These are phyloP conservation scores for Somion occarium DNA, from an alignment of 1,284 basidiomycete genomes.

Conservation along the genomic window DNA sequence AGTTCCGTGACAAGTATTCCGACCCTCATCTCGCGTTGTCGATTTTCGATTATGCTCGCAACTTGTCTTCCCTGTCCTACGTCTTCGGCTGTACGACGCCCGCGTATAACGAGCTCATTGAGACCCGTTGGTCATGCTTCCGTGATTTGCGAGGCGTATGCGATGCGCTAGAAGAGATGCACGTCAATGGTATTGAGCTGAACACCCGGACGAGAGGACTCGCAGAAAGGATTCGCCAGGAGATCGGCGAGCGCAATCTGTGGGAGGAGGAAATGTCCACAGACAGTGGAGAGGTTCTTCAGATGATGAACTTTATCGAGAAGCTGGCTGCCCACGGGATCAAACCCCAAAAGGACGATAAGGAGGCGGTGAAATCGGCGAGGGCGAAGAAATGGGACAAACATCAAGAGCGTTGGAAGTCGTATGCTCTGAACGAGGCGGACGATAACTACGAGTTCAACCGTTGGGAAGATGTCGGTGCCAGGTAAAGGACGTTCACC, in stretches of 20 bases:
- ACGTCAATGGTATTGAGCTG: constrained; percentile 64
- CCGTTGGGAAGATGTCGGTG: constrained; percentile 16
- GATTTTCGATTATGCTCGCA: constrained; percentile 74
- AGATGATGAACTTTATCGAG: constrained; percentile 35
- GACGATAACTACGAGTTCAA: constrained; percentile 19
- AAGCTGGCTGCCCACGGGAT: constrained; percentile 21
- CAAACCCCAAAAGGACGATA: neutral
- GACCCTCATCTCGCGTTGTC: constrained; percentile 82
- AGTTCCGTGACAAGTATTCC: constrained; percentile 70
- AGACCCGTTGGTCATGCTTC: constrained; percentile 78
- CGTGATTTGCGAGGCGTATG: constrained; percentile 72
- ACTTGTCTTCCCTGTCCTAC: constrained; percentile 71
- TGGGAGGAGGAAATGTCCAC: constrained; percentile 45
- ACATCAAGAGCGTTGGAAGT: constrained; percentile 21
- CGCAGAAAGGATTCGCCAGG: constrained; percentile 62
- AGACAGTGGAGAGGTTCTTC: constrained; percentile 38
- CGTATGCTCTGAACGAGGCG: constrained; percentile 13
- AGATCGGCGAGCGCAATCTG: constrained; percentile 49
- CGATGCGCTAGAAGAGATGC: constrained; percentile 77
- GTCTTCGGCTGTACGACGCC: constrained; percentile 82
- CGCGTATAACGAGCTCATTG: constrained; percentile 82
- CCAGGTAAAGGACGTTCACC: too few relatives aligned
- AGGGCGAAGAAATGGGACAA: constrained; percentile 14
- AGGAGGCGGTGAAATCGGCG: neutral
- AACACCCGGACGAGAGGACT: constrained; percentile 58